Percentiles rank a stretch among this genome's conserved stretches.
Conservation (phyloP, 2,329 filamentous ascomycete genomes). For the Coccinonectria pachysandricola region DNA sequence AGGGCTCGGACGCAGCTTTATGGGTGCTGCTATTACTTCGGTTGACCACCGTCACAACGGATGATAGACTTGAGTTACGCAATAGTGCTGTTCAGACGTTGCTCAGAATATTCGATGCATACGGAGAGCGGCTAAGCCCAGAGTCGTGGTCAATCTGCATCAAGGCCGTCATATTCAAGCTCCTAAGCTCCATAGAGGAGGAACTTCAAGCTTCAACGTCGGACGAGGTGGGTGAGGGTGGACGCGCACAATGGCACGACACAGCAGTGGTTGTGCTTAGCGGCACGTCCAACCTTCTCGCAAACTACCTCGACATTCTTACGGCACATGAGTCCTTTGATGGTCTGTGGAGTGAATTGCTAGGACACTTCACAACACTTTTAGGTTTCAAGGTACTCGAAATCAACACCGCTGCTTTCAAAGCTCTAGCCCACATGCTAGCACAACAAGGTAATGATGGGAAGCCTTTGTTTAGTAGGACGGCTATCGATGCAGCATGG, state of each 20-base stretch:
- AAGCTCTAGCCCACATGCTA: slow-evolving; percentile 54
- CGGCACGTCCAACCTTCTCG: slow-evolving; percentile 62
- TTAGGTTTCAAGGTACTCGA: slow-evolving; percentile 55
- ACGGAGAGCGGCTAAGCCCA: slow-evolving; percentile 67
- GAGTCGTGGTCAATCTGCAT: slow-evolving; percentile 79
- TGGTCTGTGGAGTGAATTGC: slow-evolving; percentile 63
- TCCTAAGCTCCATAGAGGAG: slow-evolving; percentile 59
- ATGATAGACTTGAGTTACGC: slow-evolving; percentile 63
- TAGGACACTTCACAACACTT: slow-evolving; percentile 56
- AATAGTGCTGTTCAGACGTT: slow-evolving; percentile 88
- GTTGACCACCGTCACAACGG: slow-evolving; percentile 60
- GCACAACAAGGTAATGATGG: slow-evolving; percentile 35
- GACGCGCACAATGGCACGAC: slow-evolving; percentile 55
- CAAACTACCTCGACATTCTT: slow-evolving; percentile 66
- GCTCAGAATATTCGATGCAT: slow-evolving; percentile 83
- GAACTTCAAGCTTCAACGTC: slow-evolving; percentile 35
- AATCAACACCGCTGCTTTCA: slow-evolving; percentile 61
- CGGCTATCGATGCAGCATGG: slow-evolving; percentile 55
- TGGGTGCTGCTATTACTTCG: slow-evolving; percentile 70
- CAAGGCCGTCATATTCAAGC: slow-evolving; percentile 67
- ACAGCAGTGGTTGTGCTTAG: slow-evolving; percentile 65
- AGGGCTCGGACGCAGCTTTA: slow-evolving; percentile 57
- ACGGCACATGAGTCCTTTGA: slow-evolving; percentile 57
- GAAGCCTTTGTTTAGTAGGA: slow-evolving; percentile 34
- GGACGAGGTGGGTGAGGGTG: slow-evolving; percentile 29